Evolutionary conservation across 176 grass and related monocot species (phyloP).

Genomic region (Eleusine coracana): DNA sequence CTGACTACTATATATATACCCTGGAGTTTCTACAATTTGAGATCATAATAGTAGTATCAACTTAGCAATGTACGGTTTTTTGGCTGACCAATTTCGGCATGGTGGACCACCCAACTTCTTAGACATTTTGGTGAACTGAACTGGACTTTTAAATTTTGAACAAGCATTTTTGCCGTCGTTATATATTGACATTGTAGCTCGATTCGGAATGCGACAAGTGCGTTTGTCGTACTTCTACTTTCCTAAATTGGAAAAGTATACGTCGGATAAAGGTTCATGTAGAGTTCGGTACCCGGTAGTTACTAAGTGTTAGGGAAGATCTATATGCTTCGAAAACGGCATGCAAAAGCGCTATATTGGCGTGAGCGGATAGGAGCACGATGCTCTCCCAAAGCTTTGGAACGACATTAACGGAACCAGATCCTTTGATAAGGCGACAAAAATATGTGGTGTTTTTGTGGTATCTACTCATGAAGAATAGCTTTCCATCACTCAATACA

Average conservation of each 20-base stretch:
- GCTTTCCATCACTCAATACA: too few species aligned
- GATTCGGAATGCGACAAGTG: not conserved
- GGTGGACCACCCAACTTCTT: too few species aligned
- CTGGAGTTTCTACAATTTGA: too few species aligned
- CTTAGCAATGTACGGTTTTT: too few species aligned
- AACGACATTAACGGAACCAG: not conserved
- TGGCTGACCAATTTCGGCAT: too few species aligned
- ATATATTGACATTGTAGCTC: not conserved
- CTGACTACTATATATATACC: too few species aligned
- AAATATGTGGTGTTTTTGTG: not conserved
- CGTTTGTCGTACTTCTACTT: not conserved
- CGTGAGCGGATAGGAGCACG: not conserved
- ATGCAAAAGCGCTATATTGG: not conserved
- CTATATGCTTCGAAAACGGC: not conserved
- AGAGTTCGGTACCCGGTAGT: not conserved
- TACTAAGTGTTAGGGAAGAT: not conserved
- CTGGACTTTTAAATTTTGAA: not conserved
- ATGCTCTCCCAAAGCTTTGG: not conserved
- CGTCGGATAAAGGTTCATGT: not conserved
- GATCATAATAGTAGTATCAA: too few species aligned
- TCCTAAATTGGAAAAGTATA: not conserved
- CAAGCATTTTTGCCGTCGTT: not conserved
- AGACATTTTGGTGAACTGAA: too few species aligned
- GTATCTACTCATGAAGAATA: not conserved
- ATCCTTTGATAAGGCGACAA: not conserved